These are phyloP conservation scores for Curvularia eragrostidis DNA, from an alignment of 2,329 filamentous ascomycete genomes.

Conservation along the genomic window DNA sequence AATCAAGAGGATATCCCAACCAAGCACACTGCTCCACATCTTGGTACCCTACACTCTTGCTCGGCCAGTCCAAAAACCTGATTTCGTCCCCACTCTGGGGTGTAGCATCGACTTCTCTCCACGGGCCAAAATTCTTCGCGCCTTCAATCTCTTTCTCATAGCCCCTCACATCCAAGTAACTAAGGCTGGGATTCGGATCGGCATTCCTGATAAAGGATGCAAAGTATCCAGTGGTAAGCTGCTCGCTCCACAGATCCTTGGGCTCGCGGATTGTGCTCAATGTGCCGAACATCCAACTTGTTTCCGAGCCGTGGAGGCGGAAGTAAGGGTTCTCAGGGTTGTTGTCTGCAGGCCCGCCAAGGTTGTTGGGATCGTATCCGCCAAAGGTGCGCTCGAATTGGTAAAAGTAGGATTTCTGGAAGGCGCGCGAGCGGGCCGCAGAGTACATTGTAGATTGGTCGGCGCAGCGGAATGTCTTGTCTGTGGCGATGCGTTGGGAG, in stretches of 20 bases:
- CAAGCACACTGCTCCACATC: slow-evolving; percentile 60
- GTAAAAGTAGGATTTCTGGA: slow-evolving; percentile 64
- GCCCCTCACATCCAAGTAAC: slow-evolving; percentile 56
- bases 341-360: slow-evolving; percentile 58
- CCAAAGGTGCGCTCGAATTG: slow-evolving; percentile 65
- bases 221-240: slow-evolving; percentile 59
- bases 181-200: slow-evolving; percentile 59
- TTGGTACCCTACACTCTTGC: slow-evolving; percentile 53
- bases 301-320: slow-evolving; percentile 64
- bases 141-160: slow-evolving; percentile 54
- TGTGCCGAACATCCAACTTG: slow-evolving; percentile 61
- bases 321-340: slow-evolving; percentile 62
- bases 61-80: slow-evolving; percentile 57
- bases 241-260: slow-evolving; percentile 56
- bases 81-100: slow-evolving; percentile 46
- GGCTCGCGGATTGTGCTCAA: slow-evolving; percentile 58
- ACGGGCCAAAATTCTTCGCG: slow-evolving; percentile 49
- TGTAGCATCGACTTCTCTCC: slow-evolving; percentile 41
- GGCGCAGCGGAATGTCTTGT: slow-evolving; percentile 66
- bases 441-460: slow-evolving; percentile 65
- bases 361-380: slow-evolving; percentile 61
- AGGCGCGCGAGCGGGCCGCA: slow-evolving; percentile 54
- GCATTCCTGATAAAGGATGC: slow-evolving; percentile 59
- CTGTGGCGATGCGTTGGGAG: slow-evolving; percentile 62
- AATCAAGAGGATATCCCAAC: slow-evolving; percentile 43